Evolutionary conservation across 2,329 filamentous ascomycete species (phyloP).

Genomic region (Epichloe baconii): DNA sequence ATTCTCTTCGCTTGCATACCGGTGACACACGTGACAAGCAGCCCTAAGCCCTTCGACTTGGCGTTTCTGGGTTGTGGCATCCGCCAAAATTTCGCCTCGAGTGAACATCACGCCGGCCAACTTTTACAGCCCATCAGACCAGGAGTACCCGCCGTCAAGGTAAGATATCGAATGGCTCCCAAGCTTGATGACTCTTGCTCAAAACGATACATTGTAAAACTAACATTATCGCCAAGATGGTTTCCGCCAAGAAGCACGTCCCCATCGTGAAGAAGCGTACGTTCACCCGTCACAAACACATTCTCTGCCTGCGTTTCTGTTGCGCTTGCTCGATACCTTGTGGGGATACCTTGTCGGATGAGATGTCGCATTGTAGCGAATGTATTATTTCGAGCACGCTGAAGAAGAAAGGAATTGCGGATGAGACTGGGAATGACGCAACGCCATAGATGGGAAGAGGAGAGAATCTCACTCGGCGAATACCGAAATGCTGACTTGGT

Average conservation of each 20-base stretch:
- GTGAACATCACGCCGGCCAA: constrained; percentile 23
- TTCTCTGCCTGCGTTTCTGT: background rate
- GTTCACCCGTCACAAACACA: constrained; percentile 28
- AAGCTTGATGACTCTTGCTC: background rate
- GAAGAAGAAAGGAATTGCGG: background rate
- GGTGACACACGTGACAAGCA: constrained; percentile 17
- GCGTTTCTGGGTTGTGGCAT: constrained; percentile 15
- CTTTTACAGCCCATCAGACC: constrained; percentile 21
- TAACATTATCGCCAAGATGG: constrained; percentile 55
- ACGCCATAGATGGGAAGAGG: background rate
- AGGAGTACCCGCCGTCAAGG: constrained; percentile 29
- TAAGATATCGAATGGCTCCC: constrained; percentile 11
- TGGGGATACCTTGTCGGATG: background rate
- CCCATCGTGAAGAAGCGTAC: constrained; percentile 99
- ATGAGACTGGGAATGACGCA: background rate
- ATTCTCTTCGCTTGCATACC: background rate
- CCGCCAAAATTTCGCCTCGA: constrained; percentile 23
- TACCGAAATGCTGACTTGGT: constrained; percentile 23
- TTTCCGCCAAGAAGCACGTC: constrained; percentile 98
- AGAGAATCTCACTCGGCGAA: background rate
- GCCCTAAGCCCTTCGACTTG: constrained; percentile 23
- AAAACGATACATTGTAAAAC: constrained; percentile 4
- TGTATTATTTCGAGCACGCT: too few relatives aligned
- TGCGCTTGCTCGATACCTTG: background rate
- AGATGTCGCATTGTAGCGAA: too few relatives aligned